Base-by-base conservation (phyloP, 192 early-diverging fungal genomes). In the Gorgonomyces haynaldii region DNA sequence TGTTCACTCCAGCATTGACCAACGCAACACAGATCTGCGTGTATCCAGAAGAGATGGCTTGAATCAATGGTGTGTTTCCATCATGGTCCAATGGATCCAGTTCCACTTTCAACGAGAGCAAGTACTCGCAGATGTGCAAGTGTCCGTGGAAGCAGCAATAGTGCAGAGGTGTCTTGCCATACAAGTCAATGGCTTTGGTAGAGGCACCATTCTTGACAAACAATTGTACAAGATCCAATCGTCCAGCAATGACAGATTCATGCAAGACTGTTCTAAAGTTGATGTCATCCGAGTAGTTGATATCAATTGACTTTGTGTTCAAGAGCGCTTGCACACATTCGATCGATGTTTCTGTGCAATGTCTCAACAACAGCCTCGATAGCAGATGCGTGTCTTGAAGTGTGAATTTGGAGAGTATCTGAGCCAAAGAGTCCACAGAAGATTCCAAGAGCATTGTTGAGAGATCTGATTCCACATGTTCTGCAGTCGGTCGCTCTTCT, bases 91-190 rank as follows among this genome's bases (percentile, higher is more conserved):
- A 58, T 22, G 81, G 81, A 40, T 72, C 42, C 13, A 68, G 45
- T 19, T 67, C 45, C 19, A 44, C 50, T 10, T 61, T 62, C 2
- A 31, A 20, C 8, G 32, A 20, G 7, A 74, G 21, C n/a, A 79
- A 35, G 32, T 52, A 64, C 12, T 28, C 16, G 0, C 61, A 54
- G 39, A 54, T 52, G 4, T 82, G 80, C 8, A 61, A 56, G 49
- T 83, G 78, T 13, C 90, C 93, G 52, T 91, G 80, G 83, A 97
- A 91, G 8, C 88, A 79, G 0, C 86, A 87, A 55, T 99, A 99
- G 59, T 99, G 96, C 25, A 95, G 51, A 2, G 93, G 81, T 15
- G 76, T 83, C 36, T 92, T 64, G 40, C 83, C 88, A 61, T 96
- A 96, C 29, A 89, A 83, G 60, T 99, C 96, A 17, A 50, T 36